Evolutionary conservation across 202 grass and related monocot genomes (phyloP).

Genomic region (Bolboschoenoplectus hybrid): DNA sequence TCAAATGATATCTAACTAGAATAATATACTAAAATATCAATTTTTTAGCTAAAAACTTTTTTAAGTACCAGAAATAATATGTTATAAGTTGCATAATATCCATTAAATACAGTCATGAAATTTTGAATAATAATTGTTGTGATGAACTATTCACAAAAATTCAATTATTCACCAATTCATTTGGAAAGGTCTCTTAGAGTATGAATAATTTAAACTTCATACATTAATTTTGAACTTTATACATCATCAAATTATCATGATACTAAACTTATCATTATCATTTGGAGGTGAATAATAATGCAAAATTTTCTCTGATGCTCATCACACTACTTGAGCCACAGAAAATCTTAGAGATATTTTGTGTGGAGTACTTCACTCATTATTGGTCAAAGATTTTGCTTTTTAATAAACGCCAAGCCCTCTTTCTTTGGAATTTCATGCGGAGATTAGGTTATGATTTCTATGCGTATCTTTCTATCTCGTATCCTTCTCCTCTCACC

Average conservation of each 20-base stretch:
- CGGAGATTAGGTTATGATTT: conserved; percentile 22
- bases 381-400: conserved; percentile 33
- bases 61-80: neutral
- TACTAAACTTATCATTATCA: neutral
- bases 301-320: neutral
- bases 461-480: neutral
- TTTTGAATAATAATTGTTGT: no score
- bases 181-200: no score
- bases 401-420: neutral
- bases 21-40: no score
- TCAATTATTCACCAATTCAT: neutral
- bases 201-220: neutral
- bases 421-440: neutral
- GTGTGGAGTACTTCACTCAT: neutral
- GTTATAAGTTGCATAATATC: neutral
- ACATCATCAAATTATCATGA: no score
- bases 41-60: neutral
- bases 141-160: neutral
- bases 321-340: neutral
- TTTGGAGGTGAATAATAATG: neutral
- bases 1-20: no score
- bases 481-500: neutral
- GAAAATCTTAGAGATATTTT: conserved; percentile 15
- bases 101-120: no score
- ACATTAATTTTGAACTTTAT: neutral